phyloP scores from a whole-genome alignment of 2,329 filamentous ascomycete species.

The Ampelomyces quisqualis region DNA sequence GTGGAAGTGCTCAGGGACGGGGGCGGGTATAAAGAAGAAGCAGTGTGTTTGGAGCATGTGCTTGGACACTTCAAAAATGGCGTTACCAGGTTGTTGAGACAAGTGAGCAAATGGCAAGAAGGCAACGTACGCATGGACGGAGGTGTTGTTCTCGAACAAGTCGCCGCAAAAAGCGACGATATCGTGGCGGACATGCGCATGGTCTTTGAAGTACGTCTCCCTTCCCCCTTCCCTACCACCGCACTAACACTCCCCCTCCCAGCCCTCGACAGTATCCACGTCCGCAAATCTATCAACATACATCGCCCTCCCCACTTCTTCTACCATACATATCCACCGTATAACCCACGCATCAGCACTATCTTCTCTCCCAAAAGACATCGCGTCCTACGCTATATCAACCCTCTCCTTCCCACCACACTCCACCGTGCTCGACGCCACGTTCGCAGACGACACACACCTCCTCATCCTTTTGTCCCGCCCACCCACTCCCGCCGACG shows the following conservation, averaged over 20 bases:
- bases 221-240: neutral
- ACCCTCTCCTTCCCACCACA: conserved; percentile 48
- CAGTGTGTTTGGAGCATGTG: conserved; percentile 45
- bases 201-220: conserved; percentile 50
- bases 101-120: conserved; percentile 49
- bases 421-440: conserved; percentile 57
- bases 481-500: neutral
- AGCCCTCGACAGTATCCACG: conserved; percentile 14
- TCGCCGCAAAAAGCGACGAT: conserved; percentile 30
- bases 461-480: conserved; percentile 60
- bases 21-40: conserved; percentile 43
- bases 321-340: conserved; percentile 32
- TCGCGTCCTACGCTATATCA: conserved; percentile 51
- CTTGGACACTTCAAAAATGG: conserved; percentile 37
- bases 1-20: conserved; percentile 46
- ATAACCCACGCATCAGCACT: conserved; percentile 43
- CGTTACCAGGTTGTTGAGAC: conserved; percentile 36
- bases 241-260: conserved; percentile 7
- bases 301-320: conserved; percentile 19
- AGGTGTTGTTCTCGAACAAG: conserved; percentile 56
- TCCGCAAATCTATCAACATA: too few relatives aligned
- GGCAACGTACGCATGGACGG: conserved; percentile 65
- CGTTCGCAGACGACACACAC: conserved; percentile 64
- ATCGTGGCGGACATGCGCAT: conserved; percentile 59
- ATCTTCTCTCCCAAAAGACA: conserved; percentile 41